phyloP scores from a whole-genome alignment of 768 basidiomycete species.

The Dioszegia aurantiaca region DNA sequence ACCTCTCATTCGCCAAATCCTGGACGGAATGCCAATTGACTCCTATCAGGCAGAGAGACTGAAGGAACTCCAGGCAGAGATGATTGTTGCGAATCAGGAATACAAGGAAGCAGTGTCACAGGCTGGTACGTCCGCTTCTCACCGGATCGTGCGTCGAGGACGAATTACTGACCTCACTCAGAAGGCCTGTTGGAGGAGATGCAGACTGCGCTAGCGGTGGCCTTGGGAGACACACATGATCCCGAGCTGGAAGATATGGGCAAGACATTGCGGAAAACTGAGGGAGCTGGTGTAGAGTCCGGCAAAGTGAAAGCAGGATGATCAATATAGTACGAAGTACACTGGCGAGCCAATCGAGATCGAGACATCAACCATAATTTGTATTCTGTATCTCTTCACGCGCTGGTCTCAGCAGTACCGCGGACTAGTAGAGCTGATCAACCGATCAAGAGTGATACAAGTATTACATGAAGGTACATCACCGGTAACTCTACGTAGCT shows the following conservation, averaged over 20 bases:
- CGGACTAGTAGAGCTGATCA: too few relatives aligned
- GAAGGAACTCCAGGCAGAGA: conserved; percentile 35
- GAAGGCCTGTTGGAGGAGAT: conserved; percentile 23
- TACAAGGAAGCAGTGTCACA: conserved; percentile 37
- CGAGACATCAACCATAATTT: background rate
- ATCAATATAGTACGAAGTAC: too few relatives aligned
- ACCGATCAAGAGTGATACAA: too few relatives aligned
- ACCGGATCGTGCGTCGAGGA: background rate
- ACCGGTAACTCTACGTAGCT: too few relatives aligned
- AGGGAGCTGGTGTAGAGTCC: background rate
- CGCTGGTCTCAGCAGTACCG: too few relatives aligned
- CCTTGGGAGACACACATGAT: conserved; percentile 12
- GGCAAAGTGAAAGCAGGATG: background rate
- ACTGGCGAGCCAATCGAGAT: too few relatives aligned
- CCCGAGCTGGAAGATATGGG: background rate
- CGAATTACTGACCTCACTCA: background rate
- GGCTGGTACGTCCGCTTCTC: conserved; percentile 25
- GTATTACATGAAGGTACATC: too few relatives aligned
- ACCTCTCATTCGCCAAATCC: too few relatives aligned
- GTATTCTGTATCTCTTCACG: too few relatives aligned
- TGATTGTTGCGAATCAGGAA: conserved; percentile 36
- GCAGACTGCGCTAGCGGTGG: conserved; percentile 21
- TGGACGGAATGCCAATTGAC: too few relatives aligned
- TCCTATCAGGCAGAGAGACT: conserved; percentile 37
- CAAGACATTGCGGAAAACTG: background rate